phyloP scores from a whole-genome alignment of 129 eudicot species.

The Arctium lappa region DNA sequence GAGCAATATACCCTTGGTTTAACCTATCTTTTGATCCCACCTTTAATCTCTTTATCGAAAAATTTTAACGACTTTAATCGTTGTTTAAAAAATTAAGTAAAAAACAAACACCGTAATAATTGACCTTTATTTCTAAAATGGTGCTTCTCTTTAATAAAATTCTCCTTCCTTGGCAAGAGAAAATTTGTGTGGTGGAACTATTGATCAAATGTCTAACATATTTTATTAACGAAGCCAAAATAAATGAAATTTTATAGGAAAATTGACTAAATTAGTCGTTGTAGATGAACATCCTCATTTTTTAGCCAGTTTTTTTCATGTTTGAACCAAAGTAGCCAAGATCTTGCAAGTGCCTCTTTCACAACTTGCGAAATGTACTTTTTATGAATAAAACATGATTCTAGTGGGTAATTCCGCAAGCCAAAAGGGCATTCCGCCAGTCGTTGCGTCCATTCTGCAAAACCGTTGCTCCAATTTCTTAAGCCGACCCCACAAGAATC shows the following conservation, averaged over 20 bases:
- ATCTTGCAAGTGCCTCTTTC: background rate
- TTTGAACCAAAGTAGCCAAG: background rate
- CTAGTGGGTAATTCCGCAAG: background rate
- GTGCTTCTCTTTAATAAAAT: background rate
- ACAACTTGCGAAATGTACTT: background rate
- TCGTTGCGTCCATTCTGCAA: no score
- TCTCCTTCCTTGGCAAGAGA: background rate
- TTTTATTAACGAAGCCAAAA: background rate
- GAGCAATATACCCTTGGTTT: background rate
- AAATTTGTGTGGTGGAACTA: background rate
- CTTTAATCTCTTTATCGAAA: background rate
- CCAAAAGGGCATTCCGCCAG: background rate
- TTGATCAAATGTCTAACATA: background rate
- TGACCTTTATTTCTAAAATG: background rate
- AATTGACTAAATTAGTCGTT: background rate
- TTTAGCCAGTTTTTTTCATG: background rate
- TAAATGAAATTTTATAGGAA: background rate
- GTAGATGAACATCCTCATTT: background rate
- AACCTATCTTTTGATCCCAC: slow-evolving; percentile 19
- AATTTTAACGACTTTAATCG: background rate
- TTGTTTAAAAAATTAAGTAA: background rate
- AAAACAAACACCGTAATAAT: background rate
- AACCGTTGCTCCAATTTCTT: background rate
- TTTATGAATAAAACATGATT: background rate
- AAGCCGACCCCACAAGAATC: background rate